Evolutionary conservation across 2,329 filamentous ascomycete species (phyloP).

Genomic region (Diplodia scrobiculata): DNA sequence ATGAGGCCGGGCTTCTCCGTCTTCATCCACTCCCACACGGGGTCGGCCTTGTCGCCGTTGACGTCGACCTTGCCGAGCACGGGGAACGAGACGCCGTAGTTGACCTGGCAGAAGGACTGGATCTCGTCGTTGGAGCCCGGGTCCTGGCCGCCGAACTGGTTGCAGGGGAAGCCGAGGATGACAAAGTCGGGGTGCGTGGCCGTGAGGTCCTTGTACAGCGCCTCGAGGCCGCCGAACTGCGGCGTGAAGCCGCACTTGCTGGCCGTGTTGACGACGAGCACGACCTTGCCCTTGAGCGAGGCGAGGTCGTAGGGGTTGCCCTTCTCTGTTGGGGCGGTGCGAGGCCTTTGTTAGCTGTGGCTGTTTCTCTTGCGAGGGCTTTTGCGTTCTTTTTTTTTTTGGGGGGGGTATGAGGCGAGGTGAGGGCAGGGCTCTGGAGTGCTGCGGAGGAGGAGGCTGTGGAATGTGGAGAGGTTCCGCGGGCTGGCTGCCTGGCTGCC

Average conservation of each 20-base stretch:
- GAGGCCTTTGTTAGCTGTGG: not conserved
- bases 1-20: conserved; percentile 74
- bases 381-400: not conserved
- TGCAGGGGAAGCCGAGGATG: conserved; percentile 95
- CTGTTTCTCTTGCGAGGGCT: no score
- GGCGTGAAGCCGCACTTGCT: conserved; percentile 99
- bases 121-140: conserved; percentile 71
- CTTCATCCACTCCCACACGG: conserved; percentile 77
- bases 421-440: conserved; percentile 5
- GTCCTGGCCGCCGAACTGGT: conserved; percentile 93
- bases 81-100: conserved; percentile 92
- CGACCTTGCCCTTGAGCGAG: conserved; percentile 83
- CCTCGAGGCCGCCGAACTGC: conserved; percentile 88
- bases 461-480: not conserved
- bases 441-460: not conserved
- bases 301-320: conserved; percentile 70
- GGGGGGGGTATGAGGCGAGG: not conserved
- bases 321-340: conserved; percentile 44
- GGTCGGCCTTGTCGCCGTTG: conserved; percentile 79
- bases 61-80: conserved; percentile 91
- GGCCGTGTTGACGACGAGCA: conserved; percentile 95
- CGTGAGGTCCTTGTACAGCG: conserved; percentile 77
- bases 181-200: conserved; percentile 73
- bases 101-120: conserved; percentile 76
- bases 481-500: not conserved